Base-by-base conservation (phyloP, 2,329 filamentous ascomycete genomes). In the Myriosclerotinia duriaeana region DNA sequence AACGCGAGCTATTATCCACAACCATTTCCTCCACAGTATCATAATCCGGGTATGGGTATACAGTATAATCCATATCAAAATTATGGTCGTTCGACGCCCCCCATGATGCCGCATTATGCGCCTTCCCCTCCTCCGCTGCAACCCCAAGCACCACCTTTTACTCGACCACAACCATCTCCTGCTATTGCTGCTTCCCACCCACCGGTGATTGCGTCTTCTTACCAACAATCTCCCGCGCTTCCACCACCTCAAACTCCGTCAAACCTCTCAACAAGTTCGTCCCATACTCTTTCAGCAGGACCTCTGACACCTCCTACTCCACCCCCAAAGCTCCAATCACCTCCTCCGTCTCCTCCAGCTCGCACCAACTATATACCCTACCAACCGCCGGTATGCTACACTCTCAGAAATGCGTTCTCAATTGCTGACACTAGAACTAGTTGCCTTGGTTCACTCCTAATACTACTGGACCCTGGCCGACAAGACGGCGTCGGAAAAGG, bases 11-110 rank as follows among this genome's bases (percentile, higher is more conserved):
- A 84, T 74, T 84, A 82, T 69, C 80, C 82, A 42, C 84, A 82
- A 71, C 83, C 87, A 77, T 79, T 85, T 66, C 83, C 84, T 69
- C 85, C 85, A 67, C 85, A 79, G 59, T 86, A 89, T 73, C 87
- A 86, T 73, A 82, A 79, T 70, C 78, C 77, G 20, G 79, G 74
- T 54, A 80, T 85, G 73, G 79, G 80, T 65, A 79, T 78, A 38
- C 79, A 80, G 22, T 85, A 85, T 71, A 81, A 48, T 53, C 75
- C 63, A 74, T 75, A 75, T 65, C 72, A 73, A 48, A 80, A 72
- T n/a, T 85, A 86, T 71, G 76, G 78, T 48, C 79, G 81, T 63
- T 83, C 83, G 66, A 81, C 83, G 63, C 81, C 82, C 54, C 74
- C 80, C 34, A 72, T 69, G n/a, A 82, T 86, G 77, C 84, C 81